phyloP scores from a whole-genome alignment of 176 grass and related monocot genomes.

The Miscanthus lutarioriparius region DNA sequence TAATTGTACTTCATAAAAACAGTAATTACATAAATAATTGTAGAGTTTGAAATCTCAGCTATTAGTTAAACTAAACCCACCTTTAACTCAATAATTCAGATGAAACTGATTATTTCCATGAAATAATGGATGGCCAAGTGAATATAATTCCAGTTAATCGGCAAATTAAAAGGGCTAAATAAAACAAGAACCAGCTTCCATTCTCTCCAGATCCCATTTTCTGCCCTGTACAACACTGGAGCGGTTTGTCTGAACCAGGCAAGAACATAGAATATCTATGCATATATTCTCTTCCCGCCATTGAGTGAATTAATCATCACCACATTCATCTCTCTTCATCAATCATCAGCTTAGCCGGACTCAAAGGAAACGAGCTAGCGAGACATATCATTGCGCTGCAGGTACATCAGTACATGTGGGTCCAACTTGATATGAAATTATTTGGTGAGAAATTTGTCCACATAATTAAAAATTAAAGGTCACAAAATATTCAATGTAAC shows the following conservation, averaged over 20 bases:
- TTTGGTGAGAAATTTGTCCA: not conserved
- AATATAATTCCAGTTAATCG: too few species aligned
- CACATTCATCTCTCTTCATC: conserved; percentile 14
- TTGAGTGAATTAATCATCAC: conserved; percentile 37
- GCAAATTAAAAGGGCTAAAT: too few species aligned
- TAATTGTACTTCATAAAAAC: not conserved
- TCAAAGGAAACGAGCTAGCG: not conserved
- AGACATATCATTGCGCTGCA: conserved; percentile 17
- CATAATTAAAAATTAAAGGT: not conserved
- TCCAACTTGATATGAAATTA: not conserved
- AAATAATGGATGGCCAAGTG: not conserved
- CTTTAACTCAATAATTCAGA: not conserved
- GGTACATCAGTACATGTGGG: not conserved
- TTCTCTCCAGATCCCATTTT: conserved; percentile 1
- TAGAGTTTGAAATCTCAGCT: too few species aligned
- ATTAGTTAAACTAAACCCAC: too few species aligned
- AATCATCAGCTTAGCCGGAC: not conserved
- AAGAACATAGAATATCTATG: conserved; percentile 9
- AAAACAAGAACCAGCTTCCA: conserved; percentile 6
- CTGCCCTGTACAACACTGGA: not conserved
- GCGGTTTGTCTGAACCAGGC: conserved; percentile 15
- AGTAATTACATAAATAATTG: too few species aligned
- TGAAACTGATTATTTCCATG: not conserved
- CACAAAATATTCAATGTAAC: not conserved
- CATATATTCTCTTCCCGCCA: conserved; percentile 20